Conservation (phyloP, 768 basidiomycete species). For the Cystoderma amianthinum region DNA sequence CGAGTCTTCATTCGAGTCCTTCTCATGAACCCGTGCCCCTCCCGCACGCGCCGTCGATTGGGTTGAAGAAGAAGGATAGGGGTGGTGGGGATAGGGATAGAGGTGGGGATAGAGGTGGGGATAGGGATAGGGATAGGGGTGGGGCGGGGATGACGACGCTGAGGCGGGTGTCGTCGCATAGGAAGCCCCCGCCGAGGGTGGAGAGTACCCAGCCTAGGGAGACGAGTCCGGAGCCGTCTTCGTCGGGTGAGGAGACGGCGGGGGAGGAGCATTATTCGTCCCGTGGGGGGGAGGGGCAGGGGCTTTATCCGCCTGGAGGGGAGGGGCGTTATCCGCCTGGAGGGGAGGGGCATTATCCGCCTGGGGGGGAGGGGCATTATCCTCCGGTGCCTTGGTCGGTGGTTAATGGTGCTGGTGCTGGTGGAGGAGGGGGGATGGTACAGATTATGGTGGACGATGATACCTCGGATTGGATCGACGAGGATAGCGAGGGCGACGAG, state of each 20-base stretch:
- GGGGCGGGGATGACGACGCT: slow-evolving; percentile 8
- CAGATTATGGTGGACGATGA: slow-evolving; percentile 24
- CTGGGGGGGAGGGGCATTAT: no score
- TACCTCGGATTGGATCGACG: slow-evolving; percentile 64
- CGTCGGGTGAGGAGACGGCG: slow-evolving; percentile 74
- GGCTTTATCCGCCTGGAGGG: no score
- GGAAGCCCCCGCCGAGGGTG: slow-evolving; percentile 70
- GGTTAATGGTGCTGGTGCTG: no score
- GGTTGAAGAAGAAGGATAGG: slow-evolving; percentile 35
- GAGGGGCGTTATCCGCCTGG: no score
- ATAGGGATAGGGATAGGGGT: no score
- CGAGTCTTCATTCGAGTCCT: slow-evolving; percentile 67
- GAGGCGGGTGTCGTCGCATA: slow-evolving; percentile 18
- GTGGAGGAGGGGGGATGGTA: slow-evolving; percentile 17
- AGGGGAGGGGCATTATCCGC: no score
- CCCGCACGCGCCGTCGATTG: slow-evolving; percentile 42
- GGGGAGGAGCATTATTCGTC: slow-evolving; percentile 47
- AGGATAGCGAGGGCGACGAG: slow-evolving; percentile 63
- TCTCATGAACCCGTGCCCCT: slow-evolving; percentile 59
- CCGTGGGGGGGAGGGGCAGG: slow-evolving; percentile 32
- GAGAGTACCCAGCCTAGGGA: slow-evolving; percentile 81
- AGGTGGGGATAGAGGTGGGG: no score
- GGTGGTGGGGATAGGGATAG: no score
- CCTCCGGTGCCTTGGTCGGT: no score
- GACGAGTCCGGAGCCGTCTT: slow-evolving; percentile 71